Conservation (phyloP, 768 basidiomycete genomes). For the Termitomyces sp. region DNA sequence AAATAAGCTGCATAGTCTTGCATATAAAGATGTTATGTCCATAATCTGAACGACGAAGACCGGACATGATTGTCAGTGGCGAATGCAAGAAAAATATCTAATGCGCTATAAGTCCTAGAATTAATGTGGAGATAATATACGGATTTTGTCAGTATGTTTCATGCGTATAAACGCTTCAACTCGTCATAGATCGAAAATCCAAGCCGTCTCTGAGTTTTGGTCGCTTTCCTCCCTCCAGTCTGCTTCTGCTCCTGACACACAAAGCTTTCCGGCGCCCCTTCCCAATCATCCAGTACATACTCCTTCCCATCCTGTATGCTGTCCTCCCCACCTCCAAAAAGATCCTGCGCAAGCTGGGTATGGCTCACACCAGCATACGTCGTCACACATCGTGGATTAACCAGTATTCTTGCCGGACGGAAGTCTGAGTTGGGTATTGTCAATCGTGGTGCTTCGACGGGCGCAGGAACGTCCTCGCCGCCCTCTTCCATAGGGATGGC, state of each 20-base stretch:
- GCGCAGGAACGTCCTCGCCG: conserved; percentile 34
- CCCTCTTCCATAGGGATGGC: conserved; percentile 70
- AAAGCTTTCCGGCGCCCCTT: conserved; percentile 93
- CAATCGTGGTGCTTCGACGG: conserved; percentile 32
- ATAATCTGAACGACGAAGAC: not conserved
- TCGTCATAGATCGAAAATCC: conserved; percentile 82
- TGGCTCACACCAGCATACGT: conserved; percentile 98
- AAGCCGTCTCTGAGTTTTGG: conserved; percentile 81
- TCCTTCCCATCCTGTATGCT: conserved; percentile 41
- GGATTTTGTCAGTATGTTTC: not conserved
- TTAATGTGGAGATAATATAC: not conserved
- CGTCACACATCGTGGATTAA: conserved; percentile 95
- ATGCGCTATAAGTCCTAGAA: not conserved
- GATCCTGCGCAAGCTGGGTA: conserved; percentile 88
- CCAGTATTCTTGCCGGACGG: conserved; percentile 82
- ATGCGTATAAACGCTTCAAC: conserved; percentile 25
- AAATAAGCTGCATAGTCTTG: not conserved
- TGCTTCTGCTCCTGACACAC: conserved; percentile 94
- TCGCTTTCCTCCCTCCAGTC: conserved; percentile 84
- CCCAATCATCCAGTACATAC: conserved; percentile 92
- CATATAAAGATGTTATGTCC: too few relatives aligned
- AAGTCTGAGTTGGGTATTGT: conserved; percentile 87
- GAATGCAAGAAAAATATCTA: not conserved
- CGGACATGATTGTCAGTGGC: not conserved
- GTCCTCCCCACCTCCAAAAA: conserved; percentile 83